Percentiles rank a stretch among this genome's conserved stretches.
Evolutionary conservation across 768 basidiomycete species (phyloP).

Genomic region (Rhizopogon vinicolor): DNA sequence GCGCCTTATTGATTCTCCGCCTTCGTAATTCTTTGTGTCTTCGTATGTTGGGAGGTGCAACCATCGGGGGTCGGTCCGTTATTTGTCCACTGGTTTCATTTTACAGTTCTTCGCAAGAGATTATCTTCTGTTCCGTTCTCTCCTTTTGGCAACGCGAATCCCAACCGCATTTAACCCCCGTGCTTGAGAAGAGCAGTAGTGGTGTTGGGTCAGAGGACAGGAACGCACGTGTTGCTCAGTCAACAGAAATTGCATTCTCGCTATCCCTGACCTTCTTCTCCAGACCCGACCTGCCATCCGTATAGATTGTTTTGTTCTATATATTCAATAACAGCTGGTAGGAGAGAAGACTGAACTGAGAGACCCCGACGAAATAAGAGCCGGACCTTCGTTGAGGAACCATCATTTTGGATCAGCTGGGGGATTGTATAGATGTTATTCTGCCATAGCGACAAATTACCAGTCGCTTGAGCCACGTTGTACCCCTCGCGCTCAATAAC

Average conservation of each 20-base stretch:
- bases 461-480: conserved; percentile 79
- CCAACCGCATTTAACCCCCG: too few species aligned
- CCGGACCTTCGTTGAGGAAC: conserved; percentile 90
- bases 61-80: too few species aligned
- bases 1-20: too few species aligned
- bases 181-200: too few species aligned
- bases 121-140: too few species aligned
- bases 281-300: conserved; percentile 44
- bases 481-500: conserved; percentile 95
- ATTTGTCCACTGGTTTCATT: too few species aligned
- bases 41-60: too few species aligned
- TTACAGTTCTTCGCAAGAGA: too few species aligned
- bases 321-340: conserved; percentile 88
- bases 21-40: too few species aligned
- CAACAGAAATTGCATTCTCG: background rate
- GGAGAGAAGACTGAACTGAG: conserved; percentile 85
- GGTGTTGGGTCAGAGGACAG: too few species aligned
- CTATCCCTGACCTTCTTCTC: conserved; percentile 32
- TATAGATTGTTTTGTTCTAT: conserved; percentile 84
- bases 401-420: conserved; percentile 95
- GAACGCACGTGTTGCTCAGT: too few species aligned
- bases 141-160: too few species aligned
- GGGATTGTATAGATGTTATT: conserved; percentile 88
- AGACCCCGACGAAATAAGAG: conserved; percentile 75
- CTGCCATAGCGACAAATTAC: conserved; percentile 68